Evolutionary conservation across 345 rosid genomes (phyloP).

Genomic region (Brassica juncea): DNA sequence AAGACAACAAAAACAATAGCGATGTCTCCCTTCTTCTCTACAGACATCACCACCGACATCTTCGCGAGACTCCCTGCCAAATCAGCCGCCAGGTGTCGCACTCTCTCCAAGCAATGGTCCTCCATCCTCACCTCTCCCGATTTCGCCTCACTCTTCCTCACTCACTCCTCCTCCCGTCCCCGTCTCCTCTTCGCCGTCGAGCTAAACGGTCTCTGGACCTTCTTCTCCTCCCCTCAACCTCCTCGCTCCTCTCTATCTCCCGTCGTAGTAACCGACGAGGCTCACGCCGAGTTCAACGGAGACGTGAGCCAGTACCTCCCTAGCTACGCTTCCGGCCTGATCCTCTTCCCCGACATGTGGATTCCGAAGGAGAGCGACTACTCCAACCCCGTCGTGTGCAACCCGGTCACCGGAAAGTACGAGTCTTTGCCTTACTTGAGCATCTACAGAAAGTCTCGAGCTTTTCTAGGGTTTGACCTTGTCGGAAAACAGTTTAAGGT

Average conservation of each 20-base stretch:
- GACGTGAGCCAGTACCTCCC: background rate
- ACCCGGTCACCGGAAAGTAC: slow-evolving; percentile 3
- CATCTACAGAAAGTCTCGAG: background rate
- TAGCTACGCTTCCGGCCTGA: background rate
- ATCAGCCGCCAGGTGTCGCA: background rate
- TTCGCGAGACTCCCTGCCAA: background rate
- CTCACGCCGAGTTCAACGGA: background rate
- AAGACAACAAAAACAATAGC: background rate
- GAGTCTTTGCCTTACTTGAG: background rate
- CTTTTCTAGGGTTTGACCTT: background rate
- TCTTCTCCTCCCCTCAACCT: background rate
- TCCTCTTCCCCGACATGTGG: background rate
- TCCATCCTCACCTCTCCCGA: background rate
- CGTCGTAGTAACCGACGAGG: background rate
- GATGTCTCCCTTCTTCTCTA: background rate
- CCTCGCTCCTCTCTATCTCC: background rate
- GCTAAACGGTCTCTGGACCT: background rate
- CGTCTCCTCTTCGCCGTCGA: background rate
- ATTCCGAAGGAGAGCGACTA: background rate
- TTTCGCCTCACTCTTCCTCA: background rate
- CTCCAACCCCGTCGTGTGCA: background rate
- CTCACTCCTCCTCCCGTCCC: background rate
- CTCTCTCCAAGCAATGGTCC: background rate
- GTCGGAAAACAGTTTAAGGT: background rate
- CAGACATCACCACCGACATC: background rate